A percentile compares a stretch with the other conserved stretches of the same genome.
Evolutionary conservation across 164 flowering plant genomes (phyloP).

Genomic region (Umbilicus rupestris): DNA sequence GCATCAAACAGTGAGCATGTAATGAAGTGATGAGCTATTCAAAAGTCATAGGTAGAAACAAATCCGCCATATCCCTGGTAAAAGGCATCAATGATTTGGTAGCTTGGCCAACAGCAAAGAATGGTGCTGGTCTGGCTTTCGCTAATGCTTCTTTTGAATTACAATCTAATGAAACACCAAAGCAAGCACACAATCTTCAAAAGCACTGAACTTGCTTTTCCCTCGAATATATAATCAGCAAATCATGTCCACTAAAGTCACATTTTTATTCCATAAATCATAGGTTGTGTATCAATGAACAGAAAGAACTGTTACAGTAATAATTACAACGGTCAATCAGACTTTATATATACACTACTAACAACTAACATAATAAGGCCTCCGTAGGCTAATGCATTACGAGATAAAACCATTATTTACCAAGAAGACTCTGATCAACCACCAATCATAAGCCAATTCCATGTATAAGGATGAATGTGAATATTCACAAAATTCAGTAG

Average conservation of each 20-base stretch:
- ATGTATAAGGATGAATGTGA: neutral
- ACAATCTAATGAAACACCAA: neutral
- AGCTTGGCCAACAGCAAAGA: neutral
- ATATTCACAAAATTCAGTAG: neutral
- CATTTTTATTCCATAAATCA: neutral
- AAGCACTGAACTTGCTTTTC: too few relatives aligned
- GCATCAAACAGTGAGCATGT: neutral
- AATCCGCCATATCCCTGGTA: neutral
- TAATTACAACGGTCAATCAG: neutral
- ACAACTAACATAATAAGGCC: neutral
- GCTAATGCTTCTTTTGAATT: neutral
- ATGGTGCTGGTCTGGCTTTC: neutral
- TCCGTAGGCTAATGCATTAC: too few relatives aligned
- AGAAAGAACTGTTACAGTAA: neutral
- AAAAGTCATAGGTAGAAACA: neutral
- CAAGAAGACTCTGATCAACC: neutral
- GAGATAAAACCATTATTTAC: too few relatives aligned
- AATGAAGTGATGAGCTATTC: neutral
- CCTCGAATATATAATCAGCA: neutral
- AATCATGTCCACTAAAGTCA: neutral
- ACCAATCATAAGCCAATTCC: neutral
- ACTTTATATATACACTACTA: neutral
- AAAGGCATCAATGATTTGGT: neutral
- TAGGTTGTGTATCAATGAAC: neutral
- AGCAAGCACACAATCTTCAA: neutral